Conservation (phyloP, 148 eudicot genomes). For the Agrostemma githago region DNA sequence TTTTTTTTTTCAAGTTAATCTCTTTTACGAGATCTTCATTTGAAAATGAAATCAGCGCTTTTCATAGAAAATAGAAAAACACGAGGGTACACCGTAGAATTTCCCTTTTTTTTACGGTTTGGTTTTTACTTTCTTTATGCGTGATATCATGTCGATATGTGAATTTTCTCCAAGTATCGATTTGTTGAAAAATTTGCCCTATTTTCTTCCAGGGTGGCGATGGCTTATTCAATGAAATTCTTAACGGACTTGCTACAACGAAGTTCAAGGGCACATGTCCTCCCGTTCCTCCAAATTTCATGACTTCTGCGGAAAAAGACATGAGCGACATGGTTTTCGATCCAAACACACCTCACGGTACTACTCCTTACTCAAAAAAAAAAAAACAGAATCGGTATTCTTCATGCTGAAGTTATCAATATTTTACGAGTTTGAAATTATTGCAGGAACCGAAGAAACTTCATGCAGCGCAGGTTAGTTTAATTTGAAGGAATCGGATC, state of each 20-base stretch:
- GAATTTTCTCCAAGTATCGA: not conserved
- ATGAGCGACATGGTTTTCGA: slow-evolving; percentile 25
- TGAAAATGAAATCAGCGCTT: no score
- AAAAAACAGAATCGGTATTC: slow-evolving; percentile 38
- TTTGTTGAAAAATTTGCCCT: not conserved
- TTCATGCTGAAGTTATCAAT: slow-evolving; percentile 42
- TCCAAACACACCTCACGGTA: slow-evolving; percentile 34
- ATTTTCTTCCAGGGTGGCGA: slow-evolving; percentile 77
- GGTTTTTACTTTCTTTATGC: not conserved
- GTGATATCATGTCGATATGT: slow-evolving; percentile 5
- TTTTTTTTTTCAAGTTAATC: no score
- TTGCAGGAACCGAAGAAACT: slow-evolving; percentile 39
- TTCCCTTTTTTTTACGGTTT: no score
- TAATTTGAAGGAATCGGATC: not conserved
- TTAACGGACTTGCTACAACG: slow-evolving; percentile 71
- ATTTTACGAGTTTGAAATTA: slow-evolving; percentile 37
- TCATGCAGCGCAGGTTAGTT: slow-evolving; percentile 40
- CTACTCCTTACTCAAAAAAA: slow-evolving; percentile 37
- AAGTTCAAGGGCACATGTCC: slow-evolving; percentile 79
- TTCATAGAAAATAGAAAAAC: no score
- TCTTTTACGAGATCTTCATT: no score
- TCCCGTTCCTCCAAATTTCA: slow-evolving; percentile 58
- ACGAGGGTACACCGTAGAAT: no score
- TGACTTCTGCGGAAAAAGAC: slow-evolving; percentile 34
- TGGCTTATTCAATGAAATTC: slow-evolving; percentile 90